Conservation (phyloP, 306 rosid species). For the Canavalia gladiata region DNA sequence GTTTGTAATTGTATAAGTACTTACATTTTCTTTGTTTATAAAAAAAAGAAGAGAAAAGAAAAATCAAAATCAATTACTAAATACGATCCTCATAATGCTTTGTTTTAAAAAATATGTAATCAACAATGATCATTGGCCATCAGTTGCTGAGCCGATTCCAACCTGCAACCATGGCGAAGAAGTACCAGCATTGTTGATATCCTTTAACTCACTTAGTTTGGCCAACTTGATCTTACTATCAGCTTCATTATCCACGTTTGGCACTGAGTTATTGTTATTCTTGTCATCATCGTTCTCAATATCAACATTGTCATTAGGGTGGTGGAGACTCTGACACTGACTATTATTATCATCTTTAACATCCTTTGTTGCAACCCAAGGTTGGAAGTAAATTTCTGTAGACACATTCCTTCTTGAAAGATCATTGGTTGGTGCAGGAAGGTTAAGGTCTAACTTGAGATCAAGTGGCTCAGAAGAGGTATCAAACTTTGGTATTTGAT, state of each 20-base stretch:
- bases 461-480: constrained; percentile 62
- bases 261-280: constrained; percentile 49
- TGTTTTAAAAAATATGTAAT: constrained; percentile 30
- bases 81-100: constrained; percentile 36
- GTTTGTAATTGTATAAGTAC: constrained; percentile 46
- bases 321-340: constrained; percentile 41
- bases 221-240: constrained; percentile 84
- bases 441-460: constrained; percentile 84
- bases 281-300: constrained; percentile 51
- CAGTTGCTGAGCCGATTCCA: constrained; percentile 83
- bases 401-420: constrained; percentile 48
- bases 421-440: constrained; percentile 69
- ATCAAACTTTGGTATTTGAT: constrained; percentile 62
- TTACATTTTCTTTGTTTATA: constrained; percentile 57
- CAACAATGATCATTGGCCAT: constrained; percentile 59
- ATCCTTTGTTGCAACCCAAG: constrained; percentile 60
- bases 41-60: constrained; percentile 1
- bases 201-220: constrained; percentile 88
- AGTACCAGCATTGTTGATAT: constrained; percentile 67
- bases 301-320: constrained; percentile 23
- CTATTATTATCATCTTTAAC: constrained; percentile 49
- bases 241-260: constrained; percentile 72
- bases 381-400: constrained; percentile 66
- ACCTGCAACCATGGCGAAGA: constrained; percentile 95
- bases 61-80: constrained; percentile 31